phyloP scores from a whole-genome alignment of 345 rosid genomes.

The Anacardium occidentale region DNA sequence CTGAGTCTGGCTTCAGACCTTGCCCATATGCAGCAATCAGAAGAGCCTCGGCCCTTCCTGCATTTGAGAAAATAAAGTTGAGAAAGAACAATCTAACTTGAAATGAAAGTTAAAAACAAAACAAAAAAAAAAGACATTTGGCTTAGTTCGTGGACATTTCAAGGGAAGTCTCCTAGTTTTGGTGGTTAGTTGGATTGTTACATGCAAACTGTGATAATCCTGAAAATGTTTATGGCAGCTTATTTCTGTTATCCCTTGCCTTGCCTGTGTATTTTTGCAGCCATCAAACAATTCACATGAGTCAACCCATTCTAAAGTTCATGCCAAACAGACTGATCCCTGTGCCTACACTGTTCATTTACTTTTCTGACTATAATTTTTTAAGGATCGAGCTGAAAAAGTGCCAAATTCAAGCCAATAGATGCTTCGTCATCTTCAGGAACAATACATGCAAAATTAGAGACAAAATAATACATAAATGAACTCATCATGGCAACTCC shows the following conservation, averaged over 20 bases:
- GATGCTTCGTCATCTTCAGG: background rate
- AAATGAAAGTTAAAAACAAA: slow-evolving; percentile 2
- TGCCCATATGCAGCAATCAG: slow-evolving; percentile 84
- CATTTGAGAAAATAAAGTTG: slow-evolving; percentile 17
- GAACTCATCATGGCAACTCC: no score
- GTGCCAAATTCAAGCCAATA: background rate
- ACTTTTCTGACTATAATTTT: no score
- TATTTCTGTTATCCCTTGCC: background rate
- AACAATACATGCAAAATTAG: no score
- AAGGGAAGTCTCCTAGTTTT: background rate
- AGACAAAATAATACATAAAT: no score
- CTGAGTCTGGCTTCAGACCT: slow-evolving; percentile 38
- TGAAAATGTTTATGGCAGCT: background rate
- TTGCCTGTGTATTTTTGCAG: background rate
- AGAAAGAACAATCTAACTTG: background rate
- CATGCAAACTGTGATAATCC: background rate
- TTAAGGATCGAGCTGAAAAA: background rate
- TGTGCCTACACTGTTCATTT: no score
- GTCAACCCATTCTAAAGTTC: no score
- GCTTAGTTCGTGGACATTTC: background rate
- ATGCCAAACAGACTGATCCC: no score
- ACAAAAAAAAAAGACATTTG: background rate
- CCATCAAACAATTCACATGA: background rate
- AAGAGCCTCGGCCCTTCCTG: slow-evolving; percentile 85
- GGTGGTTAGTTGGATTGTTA: background rate